Base-by-base conservation (phyloP, 2,329 filamentous ascomycete species). In the Pestalotiopsis sp. region DNA sequence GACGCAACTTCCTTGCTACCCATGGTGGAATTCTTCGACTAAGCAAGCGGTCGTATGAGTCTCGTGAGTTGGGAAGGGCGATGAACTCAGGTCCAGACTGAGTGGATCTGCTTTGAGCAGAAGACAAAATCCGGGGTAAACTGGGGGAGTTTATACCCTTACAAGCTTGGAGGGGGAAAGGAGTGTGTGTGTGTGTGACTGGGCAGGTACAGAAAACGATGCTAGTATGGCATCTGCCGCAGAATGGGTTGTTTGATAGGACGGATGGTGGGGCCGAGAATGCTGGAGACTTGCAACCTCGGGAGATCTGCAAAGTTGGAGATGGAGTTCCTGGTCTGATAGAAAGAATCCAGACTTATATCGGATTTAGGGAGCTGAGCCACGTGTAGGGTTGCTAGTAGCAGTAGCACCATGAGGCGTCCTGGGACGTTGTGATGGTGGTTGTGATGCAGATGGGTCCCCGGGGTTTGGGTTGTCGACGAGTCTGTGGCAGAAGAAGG, bases 11-110 rank as follows among this genome's bases (percentile, higher is more conserved):
- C 39, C 39, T 62, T 57, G 27, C 62, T 36, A 31, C 57, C 68
- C 66, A 66, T 68, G 68, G 64, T 64, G 39, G 23, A 14, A 36
- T n/a, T 36, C 58, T 66, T 57, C 17, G 31, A 45, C n/a, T 66
- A 13, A 57, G 11, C 27, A 31, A 31, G 27, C 27, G 27, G 27
- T 31, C 59, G 31, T n/a, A 52, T 17, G 14, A n/a, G 17, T 27
- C 9, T n/a, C 11, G 20, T 31, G 17, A 6, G 59, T 38, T 4
- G 59, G 23, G 59, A n/a, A 61, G 27, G 38, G 31, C 36, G 27
- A 17, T 27, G 57, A 14, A 61, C 25, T 61, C 31, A 27, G 27
- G n/a, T 20, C 31, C 25, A 11, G 31, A n/a, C 17, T 61, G 59
- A 36, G 49, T 65, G 63, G 49, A 38, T 38, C 41, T 56, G 63